Base-by-base conservation (phyloP, 2,329 filamentous ascomycete genomes). In the Drechslerella coelobrocha region DNA sequence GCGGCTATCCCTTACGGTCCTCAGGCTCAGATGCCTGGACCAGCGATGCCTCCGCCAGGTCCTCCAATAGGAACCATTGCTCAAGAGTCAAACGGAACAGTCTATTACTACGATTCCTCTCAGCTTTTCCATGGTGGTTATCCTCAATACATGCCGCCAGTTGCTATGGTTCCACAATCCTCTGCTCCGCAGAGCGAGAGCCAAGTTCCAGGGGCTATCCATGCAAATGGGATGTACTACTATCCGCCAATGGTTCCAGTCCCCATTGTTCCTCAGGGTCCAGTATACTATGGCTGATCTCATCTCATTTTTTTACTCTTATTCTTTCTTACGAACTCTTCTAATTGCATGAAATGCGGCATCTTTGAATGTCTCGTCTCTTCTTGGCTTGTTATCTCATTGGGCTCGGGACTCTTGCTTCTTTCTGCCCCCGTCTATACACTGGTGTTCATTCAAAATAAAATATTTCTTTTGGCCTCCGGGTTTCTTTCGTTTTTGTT, bases 21-120 rank as follows among this genome's bases (percentile, higher is more conserved):
- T 21, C 79, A 81, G 31, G 76, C 76, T 10, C 84, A 82, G 72
- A 75, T 77, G 65, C 61, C 78, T 23, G 75, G 75, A 34, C 71
- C 76, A 12, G 61, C 72, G n/a, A 75, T 74, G 29, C 73, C 74
- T 17, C 74, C 77, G 23, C 73, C 68, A 23, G 75, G 50, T 53
- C 74, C 63, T 60, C 75, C 69, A 73, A 76, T 63, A 56, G 73
- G 69, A 72, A 76, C 51, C 66, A 84, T 89, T 51, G 91, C 91
- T 0, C 92, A 97, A 78, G 93, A 97, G 81, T 88, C 88, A 73
- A 96, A 96, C 75, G 94, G 94, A 72, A 97, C 95, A 85, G 92
- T 96, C 0, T 97, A 96, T 79, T 99, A 96, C 78, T 92, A 92
- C 76, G 90, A 96, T 77, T 84, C 90, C 6, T 84, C 87, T n/a